Evolutionary conservation across 495 filamentous ascomycete genomes (phyloP), one percentile per base, ranked within the genome.

Genomic region (Glarea lozoyensis): DNA sequence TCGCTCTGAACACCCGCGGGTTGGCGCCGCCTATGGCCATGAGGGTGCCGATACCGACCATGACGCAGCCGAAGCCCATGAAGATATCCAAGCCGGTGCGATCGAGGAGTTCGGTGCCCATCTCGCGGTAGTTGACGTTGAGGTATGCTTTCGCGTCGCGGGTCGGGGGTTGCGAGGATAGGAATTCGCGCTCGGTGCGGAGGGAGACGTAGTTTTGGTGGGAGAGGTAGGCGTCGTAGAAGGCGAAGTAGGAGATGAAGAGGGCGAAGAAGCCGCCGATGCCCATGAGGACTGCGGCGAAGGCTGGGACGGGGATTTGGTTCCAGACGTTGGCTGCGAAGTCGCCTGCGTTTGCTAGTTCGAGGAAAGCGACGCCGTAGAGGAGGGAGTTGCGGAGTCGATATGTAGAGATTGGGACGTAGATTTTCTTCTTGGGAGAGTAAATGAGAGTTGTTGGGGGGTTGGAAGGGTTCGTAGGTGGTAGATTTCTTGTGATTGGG

Each of bases 321-420:
- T 75, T 75, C 69, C 68, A 75, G 5, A 72, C 66, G 31, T 75
- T 75, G 11, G 71, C 70, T 0, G 71, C 67, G 31, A 75, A 73
- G 46, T 75, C 71, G 1, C 61, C 67, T 0, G 67, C 69, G 37
- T 75, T 75, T 31, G 67, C 68, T 12, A 73, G 58, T 44, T 75
- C 71, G 21, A 75, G 60, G 37, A 63, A 70, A 1, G 68, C 71
- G 1, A 70, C 63, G 33, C 65, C 60, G 0, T 62, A 58, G 15
- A 73, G 61, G 1, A 75, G 56, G 38, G 58, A 69, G 54, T 75
- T 75, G 7, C 56, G 56, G 42, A 69, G 63, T 42, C 66, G 62
- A 9, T 53, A 51, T 25, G 62, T 61, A 32, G 54, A 20, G 35
- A n/a, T 37, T 6, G 17, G 35, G 7, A 20, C 4, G 35, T 29